A percentile compares a stretch with the other conserved stretches of the same genome.
Conservation (phyloP, 345 rosid genomes). For the Boechera divaricarpa region DNA sequence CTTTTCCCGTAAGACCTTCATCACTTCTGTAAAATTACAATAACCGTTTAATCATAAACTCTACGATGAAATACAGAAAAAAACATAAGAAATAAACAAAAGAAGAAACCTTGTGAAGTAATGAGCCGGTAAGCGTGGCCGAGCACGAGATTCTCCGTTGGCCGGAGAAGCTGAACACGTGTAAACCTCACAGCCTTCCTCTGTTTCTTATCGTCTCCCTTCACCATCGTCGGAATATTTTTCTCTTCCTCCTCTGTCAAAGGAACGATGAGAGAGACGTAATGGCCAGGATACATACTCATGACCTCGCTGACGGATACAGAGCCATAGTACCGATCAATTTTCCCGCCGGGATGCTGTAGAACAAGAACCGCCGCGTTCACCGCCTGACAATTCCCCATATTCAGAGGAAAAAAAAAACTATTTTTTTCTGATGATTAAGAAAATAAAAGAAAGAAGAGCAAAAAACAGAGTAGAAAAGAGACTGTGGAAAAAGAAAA, state of each 20-base stretch:
- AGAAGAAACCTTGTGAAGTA: constrained; percentile 74
- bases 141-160: constrained; percentile 72
- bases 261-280: constrained; percentile 86
- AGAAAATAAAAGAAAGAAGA: not conserved
- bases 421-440: too few species aligned
- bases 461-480: constrained; percentile 22
- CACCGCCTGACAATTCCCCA: constrained; percentile 95
- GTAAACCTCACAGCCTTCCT: constrained; percentile 54
- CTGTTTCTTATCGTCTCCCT: constrained; percentile 33
- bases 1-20: constrained; percentile 79
- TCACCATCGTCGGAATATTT: constrained; percentile 24
- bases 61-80: not conserved
- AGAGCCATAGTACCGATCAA: constrained; percentile 76
- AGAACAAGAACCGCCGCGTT: constrained; percentile 86
- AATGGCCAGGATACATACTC: constrained; percentile 84
- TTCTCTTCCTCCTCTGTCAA: constrained; percentile 53
- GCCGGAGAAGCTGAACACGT: constrained; percentile 90
- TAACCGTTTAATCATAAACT: not conserved
- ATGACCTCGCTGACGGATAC: constrained; percentile 73
- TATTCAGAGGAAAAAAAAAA: too few species aligned
- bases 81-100: not conserved
- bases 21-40: constrained; percentile 60
- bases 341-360: constrained; percentile 80
- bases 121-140: constrained; percentile 94
- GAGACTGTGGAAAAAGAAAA: constrained; percentile 24